These are phyloP conservation scores for Aspergillus vadensis DNA, from an alignment of 2,329 filamentous ascomycete genomes.

Conservation along the genomic window DNA sequence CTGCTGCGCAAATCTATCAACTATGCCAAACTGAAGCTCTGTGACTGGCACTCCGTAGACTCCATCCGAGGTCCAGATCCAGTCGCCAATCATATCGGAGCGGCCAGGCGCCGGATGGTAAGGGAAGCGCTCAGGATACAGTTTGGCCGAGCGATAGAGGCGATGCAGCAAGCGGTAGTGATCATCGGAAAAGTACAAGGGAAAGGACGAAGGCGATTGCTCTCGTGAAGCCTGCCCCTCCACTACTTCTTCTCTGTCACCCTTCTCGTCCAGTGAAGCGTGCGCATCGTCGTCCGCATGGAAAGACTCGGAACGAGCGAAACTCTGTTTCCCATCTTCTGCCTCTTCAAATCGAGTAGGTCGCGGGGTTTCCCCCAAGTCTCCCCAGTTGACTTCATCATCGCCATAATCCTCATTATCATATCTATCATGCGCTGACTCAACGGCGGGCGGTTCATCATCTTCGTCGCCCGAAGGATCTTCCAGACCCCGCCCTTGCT, in stretches of 20 bases:
- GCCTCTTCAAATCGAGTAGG: slow-evolving; percentile 4
- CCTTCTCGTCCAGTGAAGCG: slow-evolving; percentile 4
- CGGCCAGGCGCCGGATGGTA: slow-evolving; percentile 40
- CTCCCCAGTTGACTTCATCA: slow-evolving; percentile 13
- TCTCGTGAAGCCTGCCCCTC: slow-evolving; percentile 19
- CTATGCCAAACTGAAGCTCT: slow-evolving; percentile 45
- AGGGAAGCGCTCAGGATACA: slow-evolving; percentile 39
- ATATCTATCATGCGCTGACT: background rate
- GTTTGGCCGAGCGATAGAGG: slow-evolving; percentile 43
- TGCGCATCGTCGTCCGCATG: slow-evolving; percentile 15
- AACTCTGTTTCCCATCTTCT: slow-evolving; percentile 13
- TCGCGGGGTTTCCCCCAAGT: slow-evolving; percentile 20
- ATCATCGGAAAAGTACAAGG: slow-evolving; percentile 46
- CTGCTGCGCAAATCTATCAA: slow-evolving; percentile 44
- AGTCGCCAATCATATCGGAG: slow-evolving; percentile 44
- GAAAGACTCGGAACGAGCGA: slow-evolving; percentile 4
- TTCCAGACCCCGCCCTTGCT: slow-evolving; percentile 10
- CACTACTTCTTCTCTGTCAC: slow-evolving; percentile 14
- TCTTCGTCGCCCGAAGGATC: slow-evolving; percentile 22
- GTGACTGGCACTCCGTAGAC: slow-evolving; percentile 44
- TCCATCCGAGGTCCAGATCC: slow-evolving; percentile 47
- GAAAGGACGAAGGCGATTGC: slow-evolving; percentile 33
- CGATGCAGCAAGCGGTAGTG: slow-evolving; percentile 44
- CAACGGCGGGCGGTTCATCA: slow-evolving; percentile 16
- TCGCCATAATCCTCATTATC: background rate